Evolutionary conservation across 2,329 filamentous ascomycete species (phyloP), one percentile per base, ranked within the genome.

Genomic region (Aspergillus proliferans): DNA sequence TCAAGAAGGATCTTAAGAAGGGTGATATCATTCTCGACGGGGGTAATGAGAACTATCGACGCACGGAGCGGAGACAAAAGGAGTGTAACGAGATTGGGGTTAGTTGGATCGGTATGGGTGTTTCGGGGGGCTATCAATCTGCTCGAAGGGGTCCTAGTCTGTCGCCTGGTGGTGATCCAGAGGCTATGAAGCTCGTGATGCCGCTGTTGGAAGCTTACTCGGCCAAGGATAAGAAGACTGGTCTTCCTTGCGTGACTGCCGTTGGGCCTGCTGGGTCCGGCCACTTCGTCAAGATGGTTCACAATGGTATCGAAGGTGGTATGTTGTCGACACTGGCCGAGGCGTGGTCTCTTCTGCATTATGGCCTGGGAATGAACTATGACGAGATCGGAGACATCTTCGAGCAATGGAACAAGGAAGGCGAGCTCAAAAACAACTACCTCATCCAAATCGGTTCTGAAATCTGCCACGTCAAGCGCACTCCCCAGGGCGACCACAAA

Each of bases 261-360:
- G 74, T 84, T 43, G 84, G 85, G 0, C 77, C 78, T 2, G 79
- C 79, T 0, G 84, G 84, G 1, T 76, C 79, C 1, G 85, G 85
- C 0, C 84, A 88, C 63, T 88, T 84, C 58, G 82, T 87, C 38
- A 88, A 88, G 71, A 88, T 87, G 83, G 76, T 87, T 3, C 85
- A 88, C 62, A 87, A 88, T 54, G 84, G 84, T 1, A 87, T 88
- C 52, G 84, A 88, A 61, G 83, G 86, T 52, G 84, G 83, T 1
- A 85, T 88, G 80, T 79, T 88, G 71, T 79, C 69, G 47, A 74
- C 77, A 0, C 74, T 86, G 5, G 78, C 78, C 12, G 85, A 88
- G 62, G 79, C 80, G 2, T 88, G 83, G 82, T 74, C 74, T 0
- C 74, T 86, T 28, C 80, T 88, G 71, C 73, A 76, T 33, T 73